Percentiles rank a stretch among this genome's conserved stretches.
These are phyloP conservation scores for Haplosporangium sp. DNA, from an alignment of 371 early-diverging fungal species.

Conservation along the genomic window DNA sequence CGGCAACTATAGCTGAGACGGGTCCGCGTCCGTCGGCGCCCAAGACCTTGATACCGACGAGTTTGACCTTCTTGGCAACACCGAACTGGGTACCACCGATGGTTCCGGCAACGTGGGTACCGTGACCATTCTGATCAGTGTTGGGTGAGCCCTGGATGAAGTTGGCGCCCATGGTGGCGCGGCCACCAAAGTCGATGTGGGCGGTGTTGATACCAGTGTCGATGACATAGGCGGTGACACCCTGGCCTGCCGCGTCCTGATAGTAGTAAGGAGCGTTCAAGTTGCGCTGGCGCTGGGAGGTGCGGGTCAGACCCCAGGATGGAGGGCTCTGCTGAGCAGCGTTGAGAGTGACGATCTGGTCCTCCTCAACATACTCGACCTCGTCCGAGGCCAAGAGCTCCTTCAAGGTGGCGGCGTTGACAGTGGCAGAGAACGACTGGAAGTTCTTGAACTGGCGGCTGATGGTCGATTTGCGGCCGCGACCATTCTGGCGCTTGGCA, in stretches of 20 bases:
- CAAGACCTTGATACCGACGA: slow-evolving; percentile 77
- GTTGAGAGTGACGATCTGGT: slow-evolving; percentile 38
- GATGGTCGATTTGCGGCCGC: slow-evolving; percentile 35
- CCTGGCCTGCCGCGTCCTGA: slow-evolving; percentile 55
- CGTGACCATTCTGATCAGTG: slow-evolving; percentile 66
- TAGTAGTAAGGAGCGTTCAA: slow-evolving; percentile 36
- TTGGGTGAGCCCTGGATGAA: slow-evolving; percentile 50
- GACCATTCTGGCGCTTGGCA: slow-evolving; percentile 34
- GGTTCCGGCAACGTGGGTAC: slow-evolving; percentile 80
- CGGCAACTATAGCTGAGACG: slow-evolving; percentile 74
- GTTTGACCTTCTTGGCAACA: slow-evolving; percentile 69
- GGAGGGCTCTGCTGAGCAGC: slow-evolving; percentile 32
- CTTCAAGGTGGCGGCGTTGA: slow-evolving; percentile 31
- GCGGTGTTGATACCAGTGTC: slow-evolving; percentile 65
- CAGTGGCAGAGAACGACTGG: slow-evolving; percentile 19
- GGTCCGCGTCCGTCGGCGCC: slow-evolving; percentile 64
- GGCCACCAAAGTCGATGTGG: slow-evolving; percentile 65
- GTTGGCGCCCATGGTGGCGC: slow-evolving; percentile 61
- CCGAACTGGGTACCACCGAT: slow-evolving; percentile 72
- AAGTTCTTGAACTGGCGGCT: slow-evolving; percentile 19
- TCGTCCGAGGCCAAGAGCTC: slow-evolving; percentile 40
- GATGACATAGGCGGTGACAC: slow-evolving; percentile 62
- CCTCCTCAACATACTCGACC: slow-evolving; percentile 50
- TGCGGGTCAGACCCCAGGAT: slow-evolving; percentile 67
- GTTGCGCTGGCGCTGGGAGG: slow-evolving; percentile 60